Conservation (phyloP, 495 filamentous ascomycete species). For the Hypoxylon lienhwacheense region DNA sequence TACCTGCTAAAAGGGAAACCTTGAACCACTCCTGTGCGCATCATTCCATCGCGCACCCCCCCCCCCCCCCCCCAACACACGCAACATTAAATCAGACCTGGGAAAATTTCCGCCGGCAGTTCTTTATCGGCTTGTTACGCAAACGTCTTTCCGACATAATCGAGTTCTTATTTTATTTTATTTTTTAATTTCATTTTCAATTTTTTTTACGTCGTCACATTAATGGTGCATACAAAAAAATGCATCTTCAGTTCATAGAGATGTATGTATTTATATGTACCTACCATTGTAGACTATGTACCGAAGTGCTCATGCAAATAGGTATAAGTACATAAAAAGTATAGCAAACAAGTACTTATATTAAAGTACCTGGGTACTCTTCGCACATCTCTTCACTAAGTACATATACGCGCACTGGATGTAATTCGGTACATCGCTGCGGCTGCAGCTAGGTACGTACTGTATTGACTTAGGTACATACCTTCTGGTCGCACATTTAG, state of each 20-base stretch:
- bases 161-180: slow-evolving; percentile 1
- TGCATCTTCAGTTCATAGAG: too few species aligned
- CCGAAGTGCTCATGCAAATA: too few species aligned
- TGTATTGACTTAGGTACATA: slow-evolving; percentile 1
- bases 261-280: too few species aligned
- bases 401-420: too few species aligned
- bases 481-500: slow-evolving; percentile 23
- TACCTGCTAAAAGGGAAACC: slow-evolving; percentile 17
- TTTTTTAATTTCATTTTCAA: slow-evolving; percentile 1
- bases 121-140: slow-evolving; percentile 16
- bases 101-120: slow-evolving; percentile 30
- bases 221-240: too few species aligned
- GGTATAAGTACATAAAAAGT: too few species aligned
- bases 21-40: slow-evolving; percentile 1
- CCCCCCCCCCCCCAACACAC: slow-evolving; percentile 2
- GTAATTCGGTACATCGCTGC: too few species aligned
- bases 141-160: slow-evolving; percentile 18
- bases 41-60: slow-evolving; percentile 4
- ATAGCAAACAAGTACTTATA: too few species aligned
- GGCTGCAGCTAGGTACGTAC: slow-evolving; percentile 12
- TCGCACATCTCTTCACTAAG: too few species aligned
- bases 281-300: too few species aligned
- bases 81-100: not conserved
- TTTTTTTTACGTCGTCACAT: not conserved
- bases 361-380: too few species aligned